A percentile compares a stretch with the other conserved stretches of the same genome.
phyloP scores from a whole-genome alignment of 83 land plant genomes.

The Isoetes engelmannii region DNA sequence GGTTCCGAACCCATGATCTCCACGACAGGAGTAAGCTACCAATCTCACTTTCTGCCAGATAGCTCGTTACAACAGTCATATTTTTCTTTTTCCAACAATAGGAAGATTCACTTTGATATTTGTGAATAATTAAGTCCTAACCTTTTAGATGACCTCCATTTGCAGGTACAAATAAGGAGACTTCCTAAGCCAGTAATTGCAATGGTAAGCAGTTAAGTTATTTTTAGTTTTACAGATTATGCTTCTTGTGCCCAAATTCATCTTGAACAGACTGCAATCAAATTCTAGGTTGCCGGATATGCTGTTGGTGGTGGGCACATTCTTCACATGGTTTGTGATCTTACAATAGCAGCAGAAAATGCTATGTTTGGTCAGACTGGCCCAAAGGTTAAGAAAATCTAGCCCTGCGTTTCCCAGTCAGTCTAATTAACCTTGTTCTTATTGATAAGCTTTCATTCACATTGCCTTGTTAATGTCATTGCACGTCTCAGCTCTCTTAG shows the following conservation, averaged over 20 bases:
- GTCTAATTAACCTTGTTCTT: too few relatives aligned
- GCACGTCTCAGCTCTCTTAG: too few relatives aligned
- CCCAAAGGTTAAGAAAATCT: slow-evolving; percentile 54
- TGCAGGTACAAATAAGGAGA: slow-evolving; percentile 82
- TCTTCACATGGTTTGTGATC: slow-evolving; percentile 93
- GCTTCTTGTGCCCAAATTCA: neutral
- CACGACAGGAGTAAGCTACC: too few relatives aligned
- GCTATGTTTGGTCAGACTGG: slow-evolving; percentile 98
- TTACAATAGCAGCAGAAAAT: slow-evolving; percentile 94
- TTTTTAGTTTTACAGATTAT: slow-evolving; percentile 3
- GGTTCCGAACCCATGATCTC: too few relatives aligned
- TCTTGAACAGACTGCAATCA: too few relatives aligned
- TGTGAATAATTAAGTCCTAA: neutral
- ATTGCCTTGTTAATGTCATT: too few relatives aligned
- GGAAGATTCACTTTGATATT: neutral
- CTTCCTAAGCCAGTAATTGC: slow-evolving; percentile 97
- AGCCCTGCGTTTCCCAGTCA: too few relatives aligned
- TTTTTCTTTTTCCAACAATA: too few relatives aligned
- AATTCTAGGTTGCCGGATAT: slow-evolving; percentile 85
- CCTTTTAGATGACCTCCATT: neutral
- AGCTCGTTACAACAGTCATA: too few relatives aligned
- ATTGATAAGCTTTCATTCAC: too few relatives aligned
- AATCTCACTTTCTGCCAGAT: too few relatives aligned
- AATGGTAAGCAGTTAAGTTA: slow-evolving; percentile 48
- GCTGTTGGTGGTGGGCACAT: slow-evolving; percentile 96